Evolutionary conservation across 352 stramenopile genomes (phyloP).

Genomic region (Phytophthora crassamura): DNA sequence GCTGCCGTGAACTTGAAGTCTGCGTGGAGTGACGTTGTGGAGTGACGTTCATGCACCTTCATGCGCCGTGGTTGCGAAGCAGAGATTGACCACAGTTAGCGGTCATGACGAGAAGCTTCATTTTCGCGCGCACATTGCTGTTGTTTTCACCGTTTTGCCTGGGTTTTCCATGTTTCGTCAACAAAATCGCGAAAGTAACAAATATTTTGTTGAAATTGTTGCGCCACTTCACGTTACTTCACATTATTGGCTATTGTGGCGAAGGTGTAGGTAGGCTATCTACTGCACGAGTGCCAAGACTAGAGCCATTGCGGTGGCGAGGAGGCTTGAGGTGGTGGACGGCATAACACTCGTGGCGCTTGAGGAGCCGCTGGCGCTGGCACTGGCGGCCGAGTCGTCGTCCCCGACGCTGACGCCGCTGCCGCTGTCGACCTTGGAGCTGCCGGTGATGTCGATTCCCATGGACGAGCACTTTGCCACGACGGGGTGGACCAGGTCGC

Average conservation of each 20-base stretch:
- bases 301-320: not conserved
- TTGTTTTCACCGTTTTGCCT: too few relatives aligned
- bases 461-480: slow-evolving; percentile 42
- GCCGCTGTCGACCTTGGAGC: slow-evolving; percentile 27
- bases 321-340: not conserved
- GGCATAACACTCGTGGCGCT: not conserved
- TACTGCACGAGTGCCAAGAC: not conserved
- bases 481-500: slow-evolving; percentile 49
- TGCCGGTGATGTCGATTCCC: slow-evolving; percentile 37
- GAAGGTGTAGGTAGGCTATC: too few relatives aligned
- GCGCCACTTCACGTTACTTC: too few relatives aligned
- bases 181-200: too few relatives aligned
- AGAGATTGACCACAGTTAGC: not conserved
- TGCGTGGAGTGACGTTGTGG: too few relatives aligned
- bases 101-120: not conserved
- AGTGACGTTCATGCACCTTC: too few relatives aligned
- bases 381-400: slow-evolving; percentile 16
- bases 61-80: too few relatives aligned
- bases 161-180: too few relatives aligned
- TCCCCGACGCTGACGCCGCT: slow-evolving; percentile 28
- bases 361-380: slow-evolving; percentile 26
- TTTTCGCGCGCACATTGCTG: too few relatives aligned
- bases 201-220: too few relatives aligned
- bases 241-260: too few relatives aligned
- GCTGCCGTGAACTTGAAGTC: too few relatives aligned